These are phyloP conservation scores for Populus hybrid DNA, from an alignment of 441 rosid species.

Conservation along the genomic window DNA sequence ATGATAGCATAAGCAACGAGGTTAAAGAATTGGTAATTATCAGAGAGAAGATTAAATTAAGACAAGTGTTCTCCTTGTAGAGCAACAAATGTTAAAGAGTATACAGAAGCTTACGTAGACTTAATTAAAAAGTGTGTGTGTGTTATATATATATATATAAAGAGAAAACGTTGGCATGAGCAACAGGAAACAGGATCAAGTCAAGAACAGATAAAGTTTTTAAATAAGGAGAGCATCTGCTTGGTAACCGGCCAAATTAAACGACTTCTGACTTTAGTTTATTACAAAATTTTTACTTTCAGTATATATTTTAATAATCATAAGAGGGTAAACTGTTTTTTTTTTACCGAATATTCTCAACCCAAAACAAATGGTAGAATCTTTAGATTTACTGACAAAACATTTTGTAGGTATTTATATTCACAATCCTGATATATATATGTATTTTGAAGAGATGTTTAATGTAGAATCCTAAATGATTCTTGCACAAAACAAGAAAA, in stretches of 20 bases:
- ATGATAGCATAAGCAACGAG: not conserved
- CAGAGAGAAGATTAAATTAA: not conserved
- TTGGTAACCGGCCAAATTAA: not conserved
- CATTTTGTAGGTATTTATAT: too few species aligned
- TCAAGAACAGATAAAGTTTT: not conserved
- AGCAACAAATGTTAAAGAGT: not conserved
- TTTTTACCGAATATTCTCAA: too few species aligned
- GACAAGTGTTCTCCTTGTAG: not conserved
- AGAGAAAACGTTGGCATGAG: not conserved
- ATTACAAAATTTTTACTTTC: not conserved
- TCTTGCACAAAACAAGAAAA: too few species aligned
- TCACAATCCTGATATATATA: too few species aligned
- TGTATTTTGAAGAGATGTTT: too few species aligned
- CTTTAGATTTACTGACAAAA: too few species aligned
- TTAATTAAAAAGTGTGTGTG: too few species aligned
- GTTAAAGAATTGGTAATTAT: not conserved
- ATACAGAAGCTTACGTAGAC: not conserved
- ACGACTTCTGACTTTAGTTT: not conserved
- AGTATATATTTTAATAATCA: not conserved
- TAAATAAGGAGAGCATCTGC: not conserved
- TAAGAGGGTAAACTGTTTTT: too few species aligned
- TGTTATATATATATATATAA: rapidly evolving
- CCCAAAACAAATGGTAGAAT: too few species aligned
- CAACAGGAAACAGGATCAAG: not conserved
- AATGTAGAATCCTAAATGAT: too few species aligned